Base-by-base conservation (phyloP, 1,139 yeast genomes). In the Sugiyamaella paludigena region DNA sequence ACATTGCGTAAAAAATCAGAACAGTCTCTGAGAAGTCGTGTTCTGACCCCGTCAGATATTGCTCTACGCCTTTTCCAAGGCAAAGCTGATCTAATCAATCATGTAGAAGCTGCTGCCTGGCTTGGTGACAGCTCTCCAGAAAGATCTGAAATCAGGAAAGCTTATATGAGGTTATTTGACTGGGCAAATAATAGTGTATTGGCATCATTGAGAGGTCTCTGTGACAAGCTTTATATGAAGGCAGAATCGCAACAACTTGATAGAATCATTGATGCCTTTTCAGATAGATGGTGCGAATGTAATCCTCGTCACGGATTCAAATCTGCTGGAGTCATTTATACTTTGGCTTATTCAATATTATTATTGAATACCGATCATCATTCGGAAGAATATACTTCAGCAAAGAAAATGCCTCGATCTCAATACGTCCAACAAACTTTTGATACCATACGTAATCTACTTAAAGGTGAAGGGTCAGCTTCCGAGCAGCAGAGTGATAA, bases 171-270 rank as follows among this genome's bases (percentile, higher is more conserved):
- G 7, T 54, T 63, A 8, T 70, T 67, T 47, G 63, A 68, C 44
- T 69, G 66, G 63, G 49, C 57, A 5, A 61, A 60, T 35, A 47
- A 54, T 30, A 53, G 61, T 27, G 58, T 69, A 13, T 50, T 86
- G 51, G 69, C 68, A 4, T 73, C 89, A 1, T 73, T 88, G 13
- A 70, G 92, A 36, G 67, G 68, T 45, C 69, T 88, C 39, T 87
- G 95, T 57, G 74, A 79, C 28, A 78, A 75, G 56, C 64, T 88
- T 27, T 85, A 84, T 64, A 74, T 88, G 60, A 82, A 81, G 59
- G 96, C 95, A 2, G 96, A 88, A 65, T 81, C 94, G 1, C 94
- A 86, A 59, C 87, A 84, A 60, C 79, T 88, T 51, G 96, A 87
- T 66, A 75, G 87, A 41, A 77, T 87, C 19, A 69, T 88, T 51